Percentiles rank a stretch among this genome's conserved stretches.
Conservation (phyloP, 148 eudicot species). For the Heliosperma pusillum region DNA sequence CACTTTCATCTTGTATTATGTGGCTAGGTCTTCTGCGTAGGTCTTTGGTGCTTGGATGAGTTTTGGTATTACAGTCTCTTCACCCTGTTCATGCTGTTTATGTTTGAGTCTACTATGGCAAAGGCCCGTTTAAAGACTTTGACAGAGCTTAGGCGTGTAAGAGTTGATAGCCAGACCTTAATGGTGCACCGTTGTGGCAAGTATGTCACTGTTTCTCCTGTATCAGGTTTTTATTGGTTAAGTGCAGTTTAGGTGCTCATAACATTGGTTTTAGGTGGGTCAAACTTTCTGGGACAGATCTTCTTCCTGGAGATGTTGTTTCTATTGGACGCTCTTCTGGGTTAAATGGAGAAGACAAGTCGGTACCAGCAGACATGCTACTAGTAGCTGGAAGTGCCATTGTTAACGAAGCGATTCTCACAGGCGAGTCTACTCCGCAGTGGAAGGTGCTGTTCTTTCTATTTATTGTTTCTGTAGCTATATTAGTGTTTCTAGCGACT, state of each 20-base stretch:
- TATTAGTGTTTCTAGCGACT: background rate
- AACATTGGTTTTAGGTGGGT: slow-evolving; percentile 67
- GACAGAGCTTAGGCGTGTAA: slow-evolving; percentile 95
- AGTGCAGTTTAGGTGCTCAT: slow-evolving; percentile 14
- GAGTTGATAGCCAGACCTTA: slow-evolving; percentile 80
- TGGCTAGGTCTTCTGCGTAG: slow-evolving; percentile 90
- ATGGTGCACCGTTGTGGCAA: slow-evolving; percentile 97
- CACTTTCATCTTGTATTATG: slow-evolving; percentile 1
- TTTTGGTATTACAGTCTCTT: slow-evolving; percentile 97
- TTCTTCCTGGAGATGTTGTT: slow-evolving; percentile 97
- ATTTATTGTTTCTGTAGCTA: background rate
- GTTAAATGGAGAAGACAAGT: slow-evolving; percentile 86
- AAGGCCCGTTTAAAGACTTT: slow-evolving; percentile 91
- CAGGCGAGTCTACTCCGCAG: slow-evolving; percentile 99
- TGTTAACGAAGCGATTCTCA: slow-evolving; percentile 94
- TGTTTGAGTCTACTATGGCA: slow-evolving; percentile 99
- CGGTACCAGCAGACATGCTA: slow-evolving; percentile 97
- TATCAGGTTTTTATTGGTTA: slow-evolving; percentile 15
- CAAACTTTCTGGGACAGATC: slow-evolving; percentile 81
- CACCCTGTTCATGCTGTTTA: slow-evolving; percentile 88
- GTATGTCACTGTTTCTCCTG: slow-evolving; percentile 42
- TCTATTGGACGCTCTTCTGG: slow-evolving; percentile 85
- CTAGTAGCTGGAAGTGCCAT: slow-evolving; percentile 90
- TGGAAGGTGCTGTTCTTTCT: slow-evolving; percentile 75
- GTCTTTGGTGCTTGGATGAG: slow-evolving; percentile 98